These are phyloP conservation scores for Tetragonia tetragonoides DNA, from an alignment of 148 eudicot species.

Conservation along the genomic window DNA sequence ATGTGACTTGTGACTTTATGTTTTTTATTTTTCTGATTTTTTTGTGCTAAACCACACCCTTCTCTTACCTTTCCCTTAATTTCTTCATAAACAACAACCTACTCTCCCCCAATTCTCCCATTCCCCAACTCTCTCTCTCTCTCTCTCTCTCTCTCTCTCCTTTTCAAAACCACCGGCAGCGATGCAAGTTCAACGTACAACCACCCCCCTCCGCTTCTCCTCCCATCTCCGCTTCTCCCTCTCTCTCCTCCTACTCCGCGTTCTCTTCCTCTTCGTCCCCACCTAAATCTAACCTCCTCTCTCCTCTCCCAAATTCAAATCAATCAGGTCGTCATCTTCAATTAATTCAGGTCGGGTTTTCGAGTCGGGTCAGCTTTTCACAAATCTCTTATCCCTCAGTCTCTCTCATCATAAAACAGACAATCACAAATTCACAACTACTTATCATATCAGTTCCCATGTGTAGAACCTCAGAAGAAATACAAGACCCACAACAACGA, in stretches of 20 bases:
- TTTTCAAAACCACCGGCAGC: background rate
- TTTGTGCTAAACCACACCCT: too few species aligned
- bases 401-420: too few species aligned
- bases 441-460: background rate
- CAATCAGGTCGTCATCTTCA: constrained; percentile 1
- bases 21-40: too few species aligned
- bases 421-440: too few species aligned
- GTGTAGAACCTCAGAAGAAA: background rate
- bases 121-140: background rate
- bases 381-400: too few species aligned
- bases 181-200: constrained; percentile 14
- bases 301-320: background rate
- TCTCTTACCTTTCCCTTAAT: too few species aligned
- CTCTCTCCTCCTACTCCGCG: constrained; percentile 40
- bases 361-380: background rate
- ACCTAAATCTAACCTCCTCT: constrained; percentile 23
- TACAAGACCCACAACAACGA: background rate
- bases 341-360: background rate
- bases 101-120: background rate
- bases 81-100: background rate
- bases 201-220: constrained; percentile 18
- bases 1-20: too few species aligned
- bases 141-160: background rate
- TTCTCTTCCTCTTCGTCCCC: constrained; percentile 53
- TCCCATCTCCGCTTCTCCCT: constrained; percentile 27